Percentiles rank a stretch among this genome's conserved stretches.
These are phyloP conservation scores for Saturnispora mendoncae DNA, from an alignment of 805 yeast species.

Conservation along the genomic window DNA sequence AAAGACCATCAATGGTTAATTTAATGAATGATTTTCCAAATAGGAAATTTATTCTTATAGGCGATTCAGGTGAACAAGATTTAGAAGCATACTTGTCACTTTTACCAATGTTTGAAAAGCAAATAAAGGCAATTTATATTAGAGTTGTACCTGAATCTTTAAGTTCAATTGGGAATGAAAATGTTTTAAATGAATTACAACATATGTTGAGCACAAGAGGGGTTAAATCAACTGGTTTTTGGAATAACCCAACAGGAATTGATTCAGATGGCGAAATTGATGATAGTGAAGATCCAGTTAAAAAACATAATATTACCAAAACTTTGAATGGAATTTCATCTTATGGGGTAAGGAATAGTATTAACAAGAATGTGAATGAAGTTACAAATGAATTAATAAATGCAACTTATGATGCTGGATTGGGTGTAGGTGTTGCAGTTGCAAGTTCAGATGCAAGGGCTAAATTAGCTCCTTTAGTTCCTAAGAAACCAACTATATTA, in stretches of 20 bases:
- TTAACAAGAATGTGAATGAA: not conserved
- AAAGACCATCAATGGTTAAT: constrained; percentile 53
- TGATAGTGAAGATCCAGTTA: not conserved
- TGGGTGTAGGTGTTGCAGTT: constrained; percentile 4
- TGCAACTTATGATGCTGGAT: constrained; percentile 1
- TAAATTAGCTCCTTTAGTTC: constrained; percentile 33
- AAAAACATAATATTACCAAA: not conserved
- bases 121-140: constrained; percentile 67
- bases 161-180: constrained; percentile 37
- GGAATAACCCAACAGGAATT: constrained; percentile 11
- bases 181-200: constrained; percentile 19
- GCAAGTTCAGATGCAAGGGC: constrained; percentile 10
- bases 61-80: constrained; percentile 95
- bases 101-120: constrained; percentile 52
- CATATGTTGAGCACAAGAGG: constrained; percentile 14
- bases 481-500: constrained; percentile 37
- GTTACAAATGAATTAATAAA: not conserved
- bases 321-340: not conserved
- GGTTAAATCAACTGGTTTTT: not conserved
- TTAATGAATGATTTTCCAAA: constrained; percentile 66
- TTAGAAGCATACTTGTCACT: constrained; percentile 80
- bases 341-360: not conserved
- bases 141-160: constrained; percentile 66
- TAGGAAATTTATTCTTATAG: constrained; percentile 74
- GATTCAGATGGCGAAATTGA: constrained; percentile 11